phyloP scores from a whole-genome alignment of 495 filamentous ascomycete species.

The Penicillium coffeae region DNA sequence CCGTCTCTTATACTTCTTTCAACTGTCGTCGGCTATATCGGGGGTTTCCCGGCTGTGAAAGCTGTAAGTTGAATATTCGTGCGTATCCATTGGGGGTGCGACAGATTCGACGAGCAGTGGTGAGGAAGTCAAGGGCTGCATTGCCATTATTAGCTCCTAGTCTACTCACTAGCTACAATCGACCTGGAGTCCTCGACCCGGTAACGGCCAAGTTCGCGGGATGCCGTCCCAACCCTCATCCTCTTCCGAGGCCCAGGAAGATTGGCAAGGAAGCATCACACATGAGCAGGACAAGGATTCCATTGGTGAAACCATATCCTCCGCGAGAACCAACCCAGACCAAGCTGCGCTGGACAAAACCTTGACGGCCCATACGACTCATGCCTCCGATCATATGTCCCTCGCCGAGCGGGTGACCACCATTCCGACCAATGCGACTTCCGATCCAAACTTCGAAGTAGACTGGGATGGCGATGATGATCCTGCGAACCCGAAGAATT shows the following conservation, averaged over 20 bases:
- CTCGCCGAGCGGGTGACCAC: slow-evolving; percentile 45
- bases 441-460: slow-evolving; percentile 69
- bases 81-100: no score
- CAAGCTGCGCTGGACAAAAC: slow-evolving; percentile 25
- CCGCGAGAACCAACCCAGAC: slow-evolving; percentile 29
- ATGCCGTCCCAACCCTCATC: slow-evolving; percentile 17
- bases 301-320: slow-evolving; percentile 24
- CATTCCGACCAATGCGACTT: slow-evolving; percentile 54
- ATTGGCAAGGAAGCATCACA: slow-evolving; percentile 20
- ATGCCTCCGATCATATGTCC: slow-evolving; percentile 22
- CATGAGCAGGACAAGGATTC: slow-evolving; percentile 24
- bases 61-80: no score
- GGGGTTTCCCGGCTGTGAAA: no score
- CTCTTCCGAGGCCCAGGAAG: slow-evolving; percentile 17
- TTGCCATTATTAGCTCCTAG: no score
- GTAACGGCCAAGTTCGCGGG: no score
- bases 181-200: no score
- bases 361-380: slow-evolving; percentile 21
- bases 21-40: no score
- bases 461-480: slow-evolving; percentile 64
- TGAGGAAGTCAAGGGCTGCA: no score
- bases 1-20: no score
- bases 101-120: no score
- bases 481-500: slow-evolving; percentile 69
- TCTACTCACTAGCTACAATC: no score